These are phyloP conservation scores for Fragaria nilgerrensis DNA, from an alignment of 306 rosid species.

Conservation along the genomic window DNA sequence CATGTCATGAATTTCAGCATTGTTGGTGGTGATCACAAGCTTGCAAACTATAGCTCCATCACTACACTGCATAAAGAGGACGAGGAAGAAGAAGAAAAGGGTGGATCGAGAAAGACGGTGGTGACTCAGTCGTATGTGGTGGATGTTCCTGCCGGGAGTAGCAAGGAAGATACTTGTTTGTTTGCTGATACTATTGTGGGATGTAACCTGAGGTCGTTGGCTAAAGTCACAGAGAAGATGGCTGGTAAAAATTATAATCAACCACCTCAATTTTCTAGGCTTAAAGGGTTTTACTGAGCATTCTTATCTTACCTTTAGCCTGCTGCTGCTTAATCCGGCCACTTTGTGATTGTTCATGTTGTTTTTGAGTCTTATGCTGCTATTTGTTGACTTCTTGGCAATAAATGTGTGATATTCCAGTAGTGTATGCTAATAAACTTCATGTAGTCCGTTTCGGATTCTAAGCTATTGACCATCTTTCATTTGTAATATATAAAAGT, in stretches of 20 bases:
- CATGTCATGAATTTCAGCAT: conserved; percentile 56
- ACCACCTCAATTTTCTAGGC: too few species aligned
- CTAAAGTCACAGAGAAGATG: conserved; percentile 40
- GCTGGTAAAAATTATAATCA: background rate
- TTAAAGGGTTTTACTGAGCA: background rate
- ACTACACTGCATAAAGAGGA: conserved; percentile 47
- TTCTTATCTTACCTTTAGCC: background rate
- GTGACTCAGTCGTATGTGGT: conserved; percentile 67
- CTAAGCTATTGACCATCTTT: background rate
- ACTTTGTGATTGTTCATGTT: background rate
- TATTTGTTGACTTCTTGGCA: background rate
- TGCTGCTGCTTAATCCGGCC: background rate
- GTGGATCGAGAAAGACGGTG: conserved; percentile 28
- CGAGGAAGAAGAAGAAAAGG: conserved; percentile 15
- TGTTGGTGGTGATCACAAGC: conserved; percentile 67
- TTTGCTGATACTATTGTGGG: conserved; percentile 56
- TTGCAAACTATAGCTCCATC: conserved; percentile 53
- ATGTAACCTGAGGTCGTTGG: conserved; percentile 62
- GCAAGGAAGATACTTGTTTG: conserved; percentile 54
- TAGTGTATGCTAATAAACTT: conserved; percentile 5
- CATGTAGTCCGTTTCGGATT: background rate
- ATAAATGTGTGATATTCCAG: background rate
- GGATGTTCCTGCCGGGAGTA: conserved; percentile 55
- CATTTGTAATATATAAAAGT: background rate
- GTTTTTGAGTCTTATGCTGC: conserved; percentile 3